A percentile compares a stretch with the other conserved stretches of the same genome.
These are phyloP conservation scores for Curvularia lunata DNA, from an alignment of 2,329 filamentous ascomycete species.

Conservation along the genomic window DNA sequence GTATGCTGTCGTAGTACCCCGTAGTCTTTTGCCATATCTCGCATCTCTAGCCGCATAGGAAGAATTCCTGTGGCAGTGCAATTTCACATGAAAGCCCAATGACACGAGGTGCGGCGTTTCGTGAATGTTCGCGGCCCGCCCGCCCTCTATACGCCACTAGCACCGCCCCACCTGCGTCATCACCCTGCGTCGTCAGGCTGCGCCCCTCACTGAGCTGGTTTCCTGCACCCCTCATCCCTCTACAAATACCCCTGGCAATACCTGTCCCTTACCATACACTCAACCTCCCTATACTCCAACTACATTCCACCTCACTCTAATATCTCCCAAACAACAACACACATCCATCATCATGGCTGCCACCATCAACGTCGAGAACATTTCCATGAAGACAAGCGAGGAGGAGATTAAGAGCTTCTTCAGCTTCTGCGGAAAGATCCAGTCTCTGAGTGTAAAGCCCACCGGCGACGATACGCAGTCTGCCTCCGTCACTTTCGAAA, in stretches of 20 bases:
- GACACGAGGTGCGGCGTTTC: constrained; percentile 15
- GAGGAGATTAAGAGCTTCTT: constrained; percentile 97
- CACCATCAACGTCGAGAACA: constrained; percentile 89
- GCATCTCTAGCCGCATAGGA: background rate
- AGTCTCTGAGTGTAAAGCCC: constrained; percentile 75
- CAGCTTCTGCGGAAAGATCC: constrained; percentile 95
- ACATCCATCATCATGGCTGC: constrained; percentile 55
- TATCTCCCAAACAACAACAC: background rate
- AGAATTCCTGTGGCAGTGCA: constrained; percentile 1
- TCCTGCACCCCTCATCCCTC: constrained; percentile 20
- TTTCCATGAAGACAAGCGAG: constrained; percentile 80
- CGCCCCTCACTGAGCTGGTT: constrained; percentile 26
- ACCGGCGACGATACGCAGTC: constrained; percentile 71
- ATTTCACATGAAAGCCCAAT: constrained; percentile 15
- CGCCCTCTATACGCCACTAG: constrained; percentile 16
- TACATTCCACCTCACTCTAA: background rate
- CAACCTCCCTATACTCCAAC: background rate
- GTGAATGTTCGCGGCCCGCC: constrained; percentile 29
- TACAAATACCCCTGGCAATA: constrained; percentile 23
- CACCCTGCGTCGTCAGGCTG: constrained; percentile 13
- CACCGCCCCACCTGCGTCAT: constrained; percentile 35
- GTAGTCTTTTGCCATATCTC: background rate
- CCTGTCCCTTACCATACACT: background rate
- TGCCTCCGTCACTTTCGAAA: constrained; percentile 95
- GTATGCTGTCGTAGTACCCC: background rate